Percentiles rank a stretch among this genome's conserved stretches.
phyloP scores from a whole-genome alignment of 1,284 basidiomycete genomes.

The Malassezia caprae region DNA sequence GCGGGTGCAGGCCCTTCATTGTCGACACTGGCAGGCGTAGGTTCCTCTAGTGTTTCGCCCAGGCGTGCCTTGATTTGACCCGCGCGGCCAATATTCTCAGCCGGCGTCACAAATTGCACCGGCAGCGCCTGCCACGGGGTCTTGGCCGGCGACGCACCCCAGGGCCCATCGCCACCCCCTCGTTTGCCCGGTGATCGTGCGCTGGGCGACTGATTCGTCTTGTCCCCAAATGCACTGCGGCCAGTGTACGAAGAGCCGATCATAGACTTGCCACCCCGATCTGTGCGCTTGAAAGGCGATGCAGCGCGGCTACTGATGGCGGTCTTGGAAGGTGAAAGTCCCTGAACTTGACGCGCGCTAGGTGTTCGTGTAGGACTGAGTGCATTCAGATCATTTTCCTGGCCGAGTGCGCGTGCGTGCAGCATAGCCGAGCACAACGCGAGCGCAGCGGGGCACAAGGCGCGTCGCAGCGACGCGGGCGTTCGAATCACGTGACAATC shows the following conservation, averaged over 20 bases:
- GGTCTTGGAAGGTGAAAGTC: background rate
- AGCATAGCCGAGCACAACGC: background rate
- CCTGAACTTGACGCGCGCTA: background rate
- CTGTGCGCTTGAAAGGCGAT: slow-evolving; percentile 12
- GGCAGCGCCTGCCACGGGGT: slow-evolving; percentile 12
- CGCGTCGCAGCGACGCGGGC: background rate
- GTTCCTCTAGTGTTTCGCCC: slow-evolving; percentile 32
- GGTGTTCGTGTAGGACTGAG: slow-evolving; percentile 2
- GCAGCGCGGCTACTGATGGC: background rate
- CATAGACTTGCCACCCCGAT: background rate
- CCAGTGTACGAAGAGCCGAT: background rate
- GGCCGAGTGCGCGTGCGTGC: background rate
- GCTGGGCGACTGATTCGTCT: slow-evolving; percentile 17
- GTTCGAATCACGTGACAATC: slow-evolving; percentile 1
- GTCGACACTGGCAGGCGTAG: background rate
- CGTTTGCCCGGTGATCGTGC: slow-evolving; percentile 2
- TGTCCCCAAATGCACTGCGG: slow-evolving; percentile 14
- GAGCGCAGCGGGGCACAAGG: background rate
- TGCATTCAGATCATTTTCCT: slow-evolving; percentile 1
- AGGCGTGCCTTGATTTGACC: slow-evolving; percentile 38
- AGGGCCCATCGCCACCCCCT: background rate
- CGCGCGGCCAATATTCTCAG: slow-evolving; percentile 32
- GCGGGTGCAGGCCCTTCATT: background rate
- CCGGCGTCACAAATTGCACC: slow-evolving; percentile 33
- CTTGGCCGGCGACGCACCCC: slow-evolving; percentile 6